Evolutionary conservation across 306 rosid species (phyloP).

Genomic region (Spatholobus suberectus): DNA sequence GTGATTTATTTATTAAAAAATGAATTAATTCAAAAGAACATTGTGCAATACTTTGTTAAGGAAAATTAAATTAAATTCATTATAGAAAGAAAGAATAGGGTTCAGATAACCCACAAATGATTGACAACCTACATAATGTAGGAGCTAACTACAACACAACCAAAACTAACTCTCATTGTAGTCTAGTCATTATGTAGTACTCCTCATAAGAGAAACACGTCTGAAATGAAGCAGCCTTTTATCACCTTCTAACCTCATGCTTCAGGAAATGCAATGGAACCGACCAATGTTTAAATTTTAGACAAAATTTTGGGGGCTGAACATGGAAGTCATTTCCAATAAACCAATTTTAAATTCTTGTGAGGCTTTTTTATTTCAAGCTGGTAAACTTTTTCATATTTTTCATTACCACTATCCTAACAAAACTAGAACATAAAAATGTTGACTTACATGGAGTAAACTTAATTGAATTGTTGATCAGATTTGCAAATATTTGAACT

Average conservation of each 20-base stretch:
- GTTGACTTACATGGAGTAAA: conserved; percentile 85
- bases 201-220: conserved; percentile 34
- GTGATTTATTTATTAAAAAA: not conserved
- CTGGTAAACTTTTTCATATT: not conserved
- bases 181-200: conserved; percentile 40
- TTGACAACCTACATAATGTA: conserved; percentile 34
- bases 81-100: not conserved
- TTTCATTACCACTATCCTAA: not conserved
- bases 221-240: conserved; percentile 37
- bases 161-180: conserved; percentile 39
- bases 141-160: conserved; percentile 31
- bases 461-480: conserved; percentile 96
- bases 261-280: not conserved
- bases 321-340: not conserved
- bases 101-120: conserved; percentile 12
- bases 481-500: conserved; percentile 93
- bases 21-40: not conserved
- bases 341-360: not conserved
- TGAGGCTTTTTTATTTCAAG: not conserved
- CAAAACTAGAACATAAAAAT: not conserved
- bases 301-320: not conserved
- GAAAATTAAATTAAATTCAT: not conserved
- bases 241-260: conserved; percentile 14
- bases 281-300: not conserved
- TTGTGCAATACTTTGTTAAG: not conserved